Percentiles rank a stretch among this genome's conserved stretches.
These are phyloP conservation scores for Neoboletus magnificus DNA, from an alignment of 768 basidiomycete genomes.

Conservation along the genomic window DNA sequence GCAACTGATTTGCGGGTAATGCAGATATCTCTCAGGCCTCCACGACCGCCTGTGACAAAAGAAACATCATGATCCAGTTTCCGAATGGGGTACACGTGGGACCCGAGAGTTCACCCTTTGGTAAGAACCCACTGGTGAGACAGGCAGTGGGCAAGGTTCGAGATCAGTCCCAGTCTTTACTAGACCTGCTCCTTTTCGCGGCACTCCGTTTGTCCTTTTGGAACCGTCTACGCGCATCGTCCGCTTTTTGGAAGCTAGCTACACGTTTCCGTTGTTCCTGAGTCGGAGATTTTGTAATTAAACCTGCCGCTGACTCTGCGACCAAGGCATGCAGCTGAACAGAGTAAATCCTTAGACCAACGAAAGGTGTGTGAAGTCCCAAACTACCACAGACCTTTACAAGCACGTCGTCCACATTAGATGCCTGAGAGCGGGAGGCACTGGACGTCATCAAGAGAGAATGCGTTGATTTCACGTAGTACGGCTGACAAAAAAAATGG, in stretches of 20 bases:
- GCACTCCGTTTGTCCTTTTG: constrained; percentile 28
- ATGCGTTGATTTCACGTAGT: constrained; percentile 65
- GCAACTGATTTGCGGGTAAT: not conserved
- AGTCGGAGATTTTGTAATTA: constrained; percentile 23
- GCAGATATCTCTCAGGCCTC: not conserved
- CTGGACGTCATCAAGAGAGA: constrained; percentile 70
- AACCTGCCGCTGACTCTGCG: constrained; percentile 18
- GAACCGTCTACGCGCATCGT: constrained; percentile 18
- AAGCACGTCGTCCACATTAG: constrained; percentile 72
- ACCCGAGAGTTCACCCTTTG: not conserved
- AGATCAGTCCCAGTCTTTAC: constrained; percentile 26
- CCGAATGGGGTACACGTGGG: not conserved
- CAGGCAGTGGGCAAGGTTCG: not conserved
- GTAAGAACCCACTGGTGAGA: no score
- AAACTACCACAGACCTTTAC: constrained; percentile 44
- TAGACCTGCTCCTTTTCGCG: constrained; percentile 26
- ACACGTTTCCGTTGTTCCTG: constrained; percentile 28
- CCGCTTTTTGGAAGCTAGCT: constrained; percentile 17
- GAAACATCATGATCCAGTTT: not conserved
- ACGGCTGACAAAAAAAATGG: constrained; percentile 40
- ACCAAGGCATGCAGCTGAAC: constrained; percentile 29
- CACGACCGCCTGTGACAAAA: not conserved
- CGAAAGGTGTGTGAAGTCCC: not conserved
- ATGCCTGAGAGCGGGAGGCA: constrained; percentile 69
- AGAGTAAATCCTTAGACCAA: not conserved